Evolutionary conservation across 1,139 yeast species (phyloP).

Genomic region (Candida smagusa): DNA sequence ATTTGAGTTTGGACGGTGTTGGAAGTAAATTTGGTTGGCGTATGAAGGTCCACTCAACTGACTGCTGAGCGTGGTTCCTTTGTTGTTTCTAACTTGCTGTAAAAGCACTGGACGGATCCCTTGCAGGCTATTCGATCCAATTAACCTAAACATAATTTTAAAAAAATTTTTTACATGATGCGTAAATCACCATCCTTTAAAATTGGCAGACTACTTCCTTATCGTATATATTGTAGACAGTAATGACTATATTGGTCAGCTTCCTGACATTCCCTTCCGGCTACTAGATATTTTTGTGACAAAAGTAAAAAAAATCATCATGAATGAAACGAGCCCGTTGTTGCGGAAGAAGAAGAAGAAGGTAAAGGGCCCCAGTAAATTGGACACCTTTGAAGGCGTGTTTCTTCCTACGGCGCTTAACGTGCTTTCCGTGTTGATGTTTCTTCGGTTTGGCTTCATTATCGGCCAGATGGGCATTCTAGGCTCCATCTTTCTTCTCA

Average conservation of each 20-base stretch:
- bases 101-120: constrained; percentile 39
- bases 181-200: no score
- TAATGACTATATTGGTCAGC: no score
- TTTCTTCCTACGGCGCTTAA: constrained; percentile 74
- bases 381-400: constrained; percentile 76
- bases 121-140: constrained; percentile 33
- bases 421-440: constrained; percentile 78
- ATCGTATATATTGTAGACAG: no score
- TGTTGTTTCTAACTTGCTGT: constrained; percentile 37
- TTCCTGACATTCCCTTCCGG: no score
- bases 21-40: constrained; percentile 2
- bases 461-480: constrained; percentile 74
- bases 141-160: constrained; percentile 36
- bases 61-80: constrained; percentile 10
- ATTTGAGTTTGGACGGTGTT: not conserved
- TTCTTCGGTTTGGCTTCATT: constrained; percentile 74
- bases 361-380: constrained; percentile 27
- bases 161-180: constrained; percentile 2
- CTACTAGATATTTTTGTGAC: not conserved
- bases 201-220: no score
- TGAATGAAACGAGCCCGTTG: constrained; percentile 2
- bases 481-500: constrained; percentile 56
- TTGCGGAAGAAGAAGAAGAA: constrained; percentile 3
- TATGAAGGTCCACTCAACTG: constrained; percentile 2
- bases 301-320: not conserved